Conservation (phyloP, 2,329 filamentous ascomycete species). For the Talaromyces albobiverticillius region DNA sequence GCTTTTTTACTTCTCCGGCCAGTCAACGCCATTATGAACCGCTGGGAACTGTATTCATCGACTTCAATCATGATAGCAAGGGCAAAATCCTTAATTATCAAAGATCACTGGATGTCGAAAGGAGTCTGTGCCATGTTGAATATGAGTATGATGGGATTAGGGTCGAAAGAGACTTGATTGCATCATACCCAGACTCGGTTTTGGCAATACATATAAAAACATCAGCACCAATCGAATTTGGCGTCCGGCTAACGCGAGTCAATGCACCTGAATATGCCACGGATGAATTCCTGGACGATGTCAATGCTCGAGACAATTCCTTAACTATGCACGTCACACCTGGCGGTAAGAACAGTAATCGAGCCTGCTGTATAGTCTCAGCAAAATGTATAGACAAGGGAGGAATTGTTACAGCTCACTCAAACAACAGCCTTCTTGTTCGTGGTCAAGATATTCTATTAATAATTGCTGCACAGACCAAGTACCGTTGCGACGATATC, state of each 20-base stretch:
- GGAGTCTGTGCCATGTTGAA: slow-evolving; percentile 34
- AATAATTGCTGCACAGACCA: slow-evolving; percentile 40
- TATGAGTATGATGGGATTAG: slow-evolving; percentile 35
- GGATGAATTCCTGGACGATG: slow-evolving; percentile 43
- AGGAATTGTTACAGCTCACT: slow-evolving; percentile 29
- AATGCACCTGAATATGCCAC: slow-evolving; percentile 45
- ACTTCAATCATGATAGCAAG: slow-evolving; percentile 34
- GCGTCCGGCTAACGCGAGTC: slow-evolving; percentile 32
- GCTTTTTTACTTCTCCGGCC: slow-evolving; percentile 47
- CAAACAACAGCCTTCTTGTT: slow-evolving; percentile 34
- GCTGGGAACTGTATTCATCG: slow-evolving; percentile 39
- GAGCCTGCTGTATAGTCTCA: slow-evolving; percentile 30
- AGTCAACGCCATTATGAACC: slow-evolving; percentile 50
- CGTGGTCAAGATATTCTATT: slow-evolving; percentile 36
- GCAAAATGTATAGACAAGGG: slow-evolving; percentile 25
- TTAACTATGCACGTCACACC: slow-evolving; percentile 39
- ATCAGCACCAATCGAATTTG: slow-evolving; percentile 24
- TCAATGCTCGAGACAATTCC: slow-evolving; percentile 26
- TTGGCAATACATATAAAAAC: slow-evolving; percentile 34
- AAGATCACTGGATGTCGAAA: slow-evolving; percentile 39
- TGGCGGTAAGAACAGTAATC: slow-evolving; percentile 34
- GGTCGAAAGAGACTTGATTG: slow-evolving; percentile 39
- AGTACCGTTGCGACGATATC: slow-evolving; percentile 31
- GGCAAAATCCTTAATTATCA: slow-evolving; percentile 31
- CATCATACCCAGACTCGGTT: slow-evolving; percentile 42